These are phyloP conservation scores for Austroboletus niveus DNA, from an alignment of 1,284 basidiomycete species.

Conservation along the genomic window DNA sequence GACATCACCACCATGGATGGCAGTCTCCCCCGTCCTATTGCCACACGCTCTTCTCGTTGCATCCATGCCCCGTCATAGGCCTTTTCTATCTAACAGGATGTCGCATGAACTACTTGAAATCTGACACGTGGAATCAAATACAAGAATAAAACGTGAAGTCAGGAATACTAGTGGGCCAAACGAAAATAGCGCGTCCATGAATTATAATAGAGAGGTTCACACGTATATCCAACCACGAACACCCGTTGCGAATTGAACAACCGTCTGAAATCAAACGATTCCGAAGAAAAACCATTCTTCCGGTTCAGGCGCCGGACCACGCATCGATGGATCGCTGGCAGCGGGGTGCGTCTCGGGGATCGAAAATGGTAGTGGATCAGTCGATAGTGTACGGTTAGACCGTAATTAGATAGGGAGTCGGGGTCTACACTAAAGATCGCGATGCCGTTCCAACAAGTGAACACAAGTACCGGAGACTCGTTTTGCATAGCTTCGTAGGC, in stretches of 20 bases:
- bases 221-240: constrained; percentile 19
- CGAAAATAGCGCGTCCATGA: too few species aligned
- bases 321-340: constrained; percentile 5
- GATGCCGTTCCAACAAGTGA: constrained; percentile 62
- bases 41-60: constrained; percentile 22
- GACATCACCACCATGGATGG: constrained; percentile 15
- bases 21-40: constrained; percentile 24
- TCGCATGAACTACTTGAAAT: constrained; percentile 46
- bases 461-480: constrained; percentile 48
- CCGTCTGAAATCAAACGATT: constrained; percentile 55
- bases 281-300: constrained; percentile 52
- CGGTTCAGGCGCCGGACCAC: constrained; percentile 29
- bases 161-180: background rate
- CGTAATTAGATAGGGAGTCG: constrained; percentile 35
- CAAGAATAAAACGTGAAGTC: constrained; percentile 5
- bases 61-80: constrained; percentile 40
- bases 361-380: constrained; percentile 16
- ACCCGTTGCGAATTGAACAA: constrained; percentile 38
- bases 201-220: too few species aligned
- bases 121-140: constrained; percentile 34
- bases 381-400: constrained; percentile 31
- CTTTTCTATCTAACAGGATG: constrained; percentile 45
- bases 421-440: constrained; percentile 48
- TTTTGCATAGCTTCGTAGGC: constrained; percentile 35
- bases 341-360: constrained; percentile 19